These are phyloP conservation scores for Tuber melanosporum DNA, from an alignment of 495 filamentous ascomycete genomes.

Conservation along the genomic window DNA sequence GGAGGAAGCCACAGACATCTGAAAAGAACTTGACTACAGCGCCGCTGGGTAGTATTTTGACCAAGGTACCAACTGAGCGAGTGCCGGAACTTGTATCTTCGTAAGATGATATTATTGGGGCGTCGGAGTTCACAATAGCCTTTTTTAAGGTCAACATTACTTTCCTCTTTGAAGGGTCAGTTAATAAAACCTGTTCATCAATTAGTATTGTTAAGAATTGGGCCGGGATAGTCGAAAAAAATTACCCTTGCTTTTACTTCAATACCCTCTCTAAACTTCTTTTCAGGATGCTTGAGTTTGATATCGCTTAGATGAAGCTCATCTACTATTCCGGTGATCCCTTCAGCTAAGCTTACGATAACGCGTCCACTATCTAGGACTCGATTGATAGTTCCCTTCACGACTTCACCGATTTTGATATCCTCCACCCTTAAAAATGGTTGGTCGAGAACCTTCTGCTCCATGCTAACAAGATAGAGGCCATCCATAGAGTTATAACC, in stretches of 20 bases:
- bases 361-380: constrained; percentile 58
- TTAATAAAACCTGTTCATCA: constrained; percentile 53
- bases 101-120: constrained; percentile 66
- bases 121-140: constrained; percentile 80
- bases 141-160: constrained; percentile 91
- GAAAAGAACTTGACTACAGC: constrained; percentile 94
- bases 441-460: constrained; percentile 73
- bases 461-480: constrained; percentile 75
- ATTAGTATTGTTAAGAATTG: constrained; percentile 10
- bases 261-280: constrained; percentile 85
- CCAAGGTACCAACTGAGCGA: constrained; percentile 74
- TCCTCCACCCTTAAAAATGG: constrained; percentile 86
- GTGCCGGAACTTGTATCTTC: constrained; percentile 60
- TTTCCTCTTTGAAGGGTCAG: constrained; percentile 65
- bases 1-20: constrained; percentile 71
- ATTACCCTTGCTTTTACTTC: constrained; percentile 70
- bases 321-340: constrained; percentile 77
- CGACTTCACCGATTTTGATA: constrained; percentile 68
- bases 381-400: constrained; percentile 79
- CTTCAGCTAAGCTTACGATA: constrained; percentile 74
- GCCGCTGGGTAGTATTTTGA: constrained; percentile 67
- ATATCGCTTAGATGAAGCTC: constrained; percentile 85
- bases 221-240: background rate
- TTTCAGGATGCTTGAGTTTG: constrained; percentile 82
- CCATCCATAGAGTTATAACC: constrained; percentile 84